A percentile compares a stretch with the other conserved stretches of the same genome.
Evolutionary conservation across 768 basidiomycete genomes (phyloP).

Genomic region (Xerocomellus dryophilus): DNA sequence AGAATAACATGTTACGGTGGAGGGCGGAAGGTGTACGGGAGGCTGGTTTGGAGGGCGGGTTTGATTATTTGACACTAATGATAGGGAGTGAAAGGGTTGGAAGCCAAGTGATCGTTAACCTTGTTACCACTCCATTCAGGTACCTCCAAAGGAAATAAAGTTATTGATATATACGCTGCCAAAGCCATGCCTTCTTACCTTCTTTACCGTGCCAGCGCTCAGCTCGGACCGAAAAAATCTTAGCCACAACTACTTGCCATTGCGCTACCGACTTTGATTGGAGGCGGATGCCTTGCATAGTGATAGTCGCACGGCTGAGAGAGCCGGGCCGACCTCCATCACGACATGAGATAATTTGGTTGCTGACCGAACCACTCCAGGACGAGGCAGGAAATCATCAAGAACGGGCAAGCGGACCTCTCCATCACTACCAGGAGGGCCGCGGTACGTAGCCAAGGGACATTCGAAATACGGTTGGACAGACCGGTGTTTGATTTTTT

Average conservation of each 20-base stretch:
- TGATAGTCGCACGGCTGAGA: not conserved
- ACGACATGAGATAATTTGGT: too few species aligned
- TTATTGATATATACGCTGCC: not conserved
- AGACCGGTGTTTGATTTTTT: not conserved
- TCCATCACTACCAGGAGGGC: not conserved
- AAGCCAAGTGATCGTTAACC: not conserved
- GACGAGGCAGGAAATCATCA: not conserved
- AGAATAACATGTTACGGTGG: not conserved
- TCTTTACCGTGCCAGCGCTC: not conserved
- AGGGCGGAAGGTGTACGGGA: not conserved
- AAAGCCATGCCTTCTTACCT: not conserved
- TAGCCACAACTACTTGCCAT: not conserved
- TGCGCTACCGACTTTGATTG: not conserved
- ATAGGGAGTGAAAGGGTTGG: too few species aligned
- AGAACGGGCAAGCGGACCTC: not conserved
- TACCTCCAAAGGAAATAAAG: too few species aligned
- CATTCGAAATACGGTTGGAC: not conserved
- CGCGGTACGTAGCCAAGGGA: not conserved
- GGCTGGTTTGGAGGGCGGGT: not conserved
- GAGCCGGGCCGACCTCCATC: not conserved
- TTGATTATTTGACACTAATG: not conserved
- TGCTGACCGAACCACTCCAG: not conserved
- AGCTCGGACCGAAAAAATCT: not conserved
- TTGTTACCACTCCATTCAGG: not conserved
- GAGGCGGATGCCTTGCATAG: not conserved